These are phyloP conservation scores for Raffaelea arxii DNA, from an alignment of 2,329 filamentous ascomycete genomes.

Conservation along the genomic window DNA sequence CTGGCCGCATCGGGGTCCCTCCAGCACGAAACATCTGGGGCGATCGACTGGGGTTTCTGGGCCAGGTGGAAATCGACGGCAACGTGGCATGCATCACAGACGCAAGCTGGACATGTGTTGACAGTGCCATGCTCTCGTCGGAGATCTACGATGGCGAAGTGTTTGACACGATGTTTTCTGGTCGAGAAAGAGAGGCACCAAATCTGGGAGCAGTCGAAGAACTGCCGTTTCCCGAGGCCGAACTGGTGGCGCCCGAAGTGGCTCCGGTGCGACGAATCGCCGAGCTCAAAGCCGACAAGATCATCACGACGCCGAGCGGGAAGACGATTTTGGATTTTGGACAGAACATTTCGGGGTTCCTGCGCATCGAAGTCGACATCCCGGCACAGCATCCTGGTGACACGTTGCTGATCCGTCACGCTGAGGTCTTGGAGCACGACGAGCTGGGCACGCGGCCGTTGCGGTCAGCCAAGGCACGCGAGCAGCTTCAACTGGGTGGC, in stretches of 20 bases:
- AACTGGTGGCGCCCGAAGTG: slow-evolving; percentile 29
- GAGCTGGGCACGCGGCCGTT: slow-evolving; percentile 32
- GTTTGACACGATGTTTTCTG: slow-evolving; percentile 35
- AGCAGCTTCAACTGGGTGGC: slow-evolving; percentile 24
- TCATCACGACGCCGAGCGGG: slow-evolving; percentile 25
- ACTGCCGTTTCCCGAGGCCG: slow-evolving; percentile 18
- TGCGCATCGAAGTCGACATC: slow-evolving; percentile 24
- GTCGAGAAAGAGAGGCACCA: slow-evolving; percentile 12
- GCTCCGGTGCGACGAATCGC: slow-evolving; percentile 32
- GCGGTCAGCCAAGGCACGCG: slow-evolving; percentile 28
- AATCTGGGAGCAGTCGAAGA: slow-evolving; percentile 3
- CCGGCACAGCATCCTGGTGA: slow-evolving; percentile 20
- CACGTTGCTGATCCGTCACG: slow-evolving; percentile 35
- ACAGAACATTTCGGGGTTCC: slow-evolving; percentile 46
- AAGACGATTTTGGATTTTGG: slow-evolving; percentile 46
- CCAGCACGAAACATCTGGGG: slow-evolving; percentile 26
- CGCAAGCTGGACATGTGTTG: slow-evolving; percentile 12
- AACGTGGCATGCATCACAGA: not conserved
- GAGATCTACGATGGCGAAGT: slow-evolving; percentile 45
- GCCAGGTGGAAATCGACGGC: slow-evolving; percentile 23
- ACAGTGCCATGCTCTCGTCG: slow-evolving; percentile 22
- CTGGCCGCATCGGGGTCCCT: slow-evolving; percentile 20
- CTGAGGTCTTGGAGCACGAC: slow-evolving; percentile 42
- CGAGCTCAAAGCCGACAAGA: slow-evolving; percentile 18
- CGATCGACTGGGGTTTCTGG: slow-evolving; percentile 27